A percentile compares a stretch with the other conserved stretches of the same genome.
Conservation (phyloP, 140 eudicot species). For the Ambrosia hybrid region DNA sequence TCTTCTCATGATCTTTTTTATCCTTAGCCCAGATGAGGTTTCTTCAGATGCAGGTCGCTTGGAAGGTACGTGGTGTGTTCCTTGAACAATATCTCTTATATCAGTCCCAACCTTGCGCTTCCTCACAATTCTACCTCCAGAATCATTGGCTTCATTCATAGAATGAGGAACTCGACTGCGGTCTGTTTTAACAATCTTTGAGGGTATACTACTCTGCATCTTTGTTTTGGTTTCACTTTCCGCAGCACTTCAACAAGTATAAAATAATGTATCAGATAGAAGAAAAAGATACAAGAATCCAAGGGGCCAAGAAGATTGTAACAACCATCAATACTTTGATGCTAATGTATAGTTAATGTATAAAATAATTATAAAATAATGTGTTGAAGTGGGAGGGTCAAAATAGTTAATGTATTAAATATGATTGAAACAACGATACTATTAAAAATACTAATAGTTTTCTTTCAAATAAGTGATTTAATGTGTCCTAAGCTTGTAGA, state of each 20-base stretch:
- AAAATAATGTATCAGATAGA: constrained; percentile 23
- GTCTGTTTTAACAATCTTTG: constrained; percentile 52
- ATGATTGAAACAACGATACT: neutral
- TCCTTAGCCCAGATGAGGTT: constrained; percentile 67
- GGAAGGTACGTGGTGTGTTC: constrained; percentile 35
- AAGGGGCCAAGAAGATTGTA: constrained; percentile 7
- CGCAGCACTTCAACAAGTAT: constrained; percentile 40
- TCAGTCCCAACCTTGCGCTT: constrained; percentile 36
- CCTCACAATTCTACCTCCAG: constrained; percentile 24
- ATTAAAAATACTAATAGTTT: neutral
- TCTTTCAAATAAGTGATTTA: neutral
- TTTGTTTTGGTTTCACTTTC: constrained; percentile 40
- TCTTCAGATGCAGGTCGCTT: constrained; percentile 43
- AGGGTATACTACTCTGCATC: constrained; percentile 26
- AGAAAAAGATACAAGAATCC: neutral
- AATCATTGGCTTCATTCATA: constrained; percentile 31
- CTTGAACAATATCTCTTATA: constrained; percentile 73
- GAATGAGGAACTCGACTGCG: constrained; percentile 27
- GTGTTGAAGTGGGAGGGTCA: too few relatives aligned
- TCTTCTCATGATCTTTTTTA: constrained; percentile 89
- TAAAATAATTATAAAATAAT: too few relatives aligned
- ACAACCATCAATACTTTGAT: constrained; percentile 10
- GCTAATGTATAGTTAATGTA: neutral
- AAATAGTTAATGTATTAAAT: neutral
- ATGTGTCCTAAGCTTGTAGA: neutral